These are phyloP conservation scores for Vachellia pachyceras DNA, from an alignment of 306 rosid species.

Conservation along the genomic window DNA sequence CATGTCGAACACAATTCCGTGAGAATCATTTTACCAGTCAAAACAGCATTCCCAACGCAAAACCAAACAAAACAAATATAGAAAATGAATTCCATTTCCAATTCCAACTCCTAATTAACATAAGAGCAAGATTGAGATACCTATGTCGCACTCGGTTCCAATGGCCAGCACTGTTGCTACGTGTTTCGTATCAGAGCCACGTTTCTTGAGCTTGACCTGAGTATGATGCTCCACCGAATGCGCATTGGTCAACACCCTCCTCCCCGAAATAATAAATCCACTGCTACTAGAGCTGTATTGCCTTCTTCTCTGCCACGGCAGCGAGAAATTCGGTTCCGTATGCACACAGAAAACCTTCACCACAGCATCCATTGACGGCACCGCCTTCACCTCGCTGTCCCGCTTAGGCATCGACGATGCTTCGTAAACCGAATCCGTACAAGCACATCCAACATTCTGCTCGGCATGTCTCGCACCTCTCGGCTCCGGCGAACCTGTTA, in stretches of 20 bases:
- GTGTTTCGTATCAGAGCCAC: conserved; percentile 84
- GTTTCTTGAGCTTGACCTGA: conserved; percentile 89
- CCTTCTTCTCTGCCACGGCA: conserved; percentile 90
- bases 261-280: conserved; percentile 68
- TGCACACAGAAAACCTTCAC: conserved; percentile 81
- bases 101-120: too few species aligned
- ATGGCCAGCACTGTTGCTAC: conserved; percentile 77
- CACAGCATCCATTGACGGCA: conserved; percentile 83
- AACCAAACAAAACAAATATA: too few species aligned
- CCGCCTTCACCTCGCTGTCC: conserved; percentile 46
- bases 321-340: conserved; percentile 85
- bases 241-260: conserved; percentile 83
- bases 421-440: background rate
- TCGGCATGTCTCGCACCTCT: conserved; percentile 53
- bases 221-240: conserved; percentile 90
- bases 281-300: conserved; percentile 88
- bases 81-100: too few species aligned
- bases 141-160: conserved; percentile 71
- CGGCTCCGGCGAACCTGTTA: too few species aligned
- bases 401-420: conserved; percentile 46
- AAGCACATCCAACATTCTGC: conserved; percentile 43
- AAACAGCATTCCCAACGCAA: too few species aligned
- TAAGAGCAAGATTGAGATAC: too few species aligned
- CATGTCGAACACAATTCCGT: too few species aligned
- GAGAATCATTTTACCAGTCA: too few species aligned